Base-by-base conservation (phyloP, 371 early-diverging fungal genomes). In the Mortierella sp. region DNA sequence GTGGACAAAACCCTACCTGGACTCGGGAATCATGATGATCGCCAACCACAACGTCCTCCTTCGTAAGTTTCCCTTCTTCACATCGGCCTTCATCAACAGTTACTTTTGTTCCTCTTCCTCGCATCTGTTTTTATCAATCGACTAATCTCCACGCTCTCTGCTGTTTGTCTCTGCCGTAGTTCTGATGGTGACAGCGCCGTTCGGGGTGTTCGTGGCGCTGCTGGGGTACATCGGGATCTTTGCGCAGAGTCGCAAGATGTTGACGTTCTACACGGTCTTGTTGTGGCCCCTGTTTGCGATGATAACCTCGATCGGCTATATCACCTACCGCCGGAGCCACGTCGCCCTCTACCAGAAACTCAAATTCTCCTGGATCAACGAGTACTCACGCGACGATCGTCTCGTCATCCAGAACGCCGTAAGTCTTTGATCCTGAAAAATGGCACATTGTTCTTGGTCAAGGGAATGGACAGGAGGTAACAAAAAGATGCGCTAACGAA, bases 221-320 rank as follows among this genome's bases (percentile, higher is more conserved):
- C 26, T 89, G 8, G 92, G 92, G 10, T 91, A 88, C 50, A 73
- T 80, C 29, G 92, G 92, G 0, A 90, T 90, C 74, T 87, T 90
- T 81, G 45, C 87, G 9, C 90, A 91, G 45, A 88, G 89, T 40
- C 87, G 92, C 16, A 80, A 79, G 1, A 66, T 89, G 0, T 58
- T 91, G 9, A 72, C 90, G 3, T 31, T 89, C 2, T 91, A 91
- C 45, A 86, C 89, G 29, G 43, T 91, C 4, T 69, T 91, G 1
- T 77, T 91, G 2, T 91, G 92, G 92, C 88, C 88, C 7, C 85
- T 88, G 48, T 90, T 91, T 79, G 89, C 84, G 16, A 31, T 90
- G 70, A 86, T 90, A 63, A 88, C 89, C 2, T 79, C 91, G 3
- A 85, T 91, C 68, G 92, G 92, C 1, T 91, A 91, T 45, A 78